These are phyloP conservation scores for Pholiota adiposa DNA, from an alignment of 1,284 basidiomycete genomes.

Conservation along the genomic window DNA sequence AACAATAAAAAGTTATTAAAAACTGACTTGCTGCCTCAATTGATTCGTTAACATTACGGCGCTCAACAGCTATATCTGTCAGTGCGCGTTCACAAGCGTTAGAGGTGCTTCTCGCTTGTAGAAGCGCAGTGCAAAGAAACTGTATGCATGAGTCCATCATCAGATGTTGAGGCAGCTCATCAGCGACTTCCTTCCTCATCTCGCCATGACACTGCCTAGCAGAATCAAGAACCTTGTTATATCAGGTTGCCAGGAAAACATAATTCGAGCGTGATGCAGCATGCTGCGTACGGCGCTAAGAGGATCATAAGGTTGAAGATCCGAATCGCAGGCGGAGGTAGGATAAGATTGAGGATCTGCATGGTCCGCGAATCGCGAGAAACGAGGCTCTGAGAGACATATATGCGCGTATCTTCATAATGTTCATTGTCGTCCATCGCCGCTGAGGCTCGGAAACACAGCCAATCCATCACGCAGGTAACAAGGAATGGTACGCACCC, in stretches of 20 bases:
- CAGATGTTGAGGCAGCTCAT: background rate
- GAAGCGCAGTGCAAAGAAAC: background rate
- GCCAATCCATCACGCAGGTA: background rate
- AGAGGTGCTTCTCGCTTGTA: background rate
- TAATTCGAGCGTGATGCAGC: too few species aligned
- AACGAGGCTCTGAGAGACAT: too few species aligned
- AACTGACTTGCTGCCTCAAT: background rate
- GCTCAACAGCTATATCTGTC: background rate
- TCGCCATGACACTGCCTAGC: background rate
- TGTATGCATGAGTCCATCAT: too few species aligned
- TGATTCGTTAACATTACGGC: background rate
- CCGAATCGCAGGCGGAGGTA: too few species aligned
- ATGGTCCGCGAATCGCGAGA: too few species aligned
- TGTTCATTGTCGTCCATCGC: background rate
- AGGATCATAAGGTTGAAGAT: too few species aligned
- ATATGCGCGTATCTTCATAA: background rate
- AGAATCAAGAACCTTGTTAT: background rate
- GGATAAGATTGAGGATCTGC: too few species aligned
- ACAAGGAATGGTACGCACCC: background rate
- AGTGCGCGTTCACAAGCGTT: too few species aligned
- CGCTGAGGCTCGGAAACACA: background rate
- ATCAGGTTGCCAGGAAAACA: slow-evolving; percentile 5
- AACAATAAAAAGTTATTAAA: background rate
- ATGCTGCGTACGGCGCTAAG: too few species aligned
- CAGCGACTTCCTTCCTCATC: background rate